Percentiles rank a stretch among this genome's conserved stretches.
Conservation (phyloP, 2,329 filamentous ascomycete species). For the Sporothrix variecibatus region DNA sequence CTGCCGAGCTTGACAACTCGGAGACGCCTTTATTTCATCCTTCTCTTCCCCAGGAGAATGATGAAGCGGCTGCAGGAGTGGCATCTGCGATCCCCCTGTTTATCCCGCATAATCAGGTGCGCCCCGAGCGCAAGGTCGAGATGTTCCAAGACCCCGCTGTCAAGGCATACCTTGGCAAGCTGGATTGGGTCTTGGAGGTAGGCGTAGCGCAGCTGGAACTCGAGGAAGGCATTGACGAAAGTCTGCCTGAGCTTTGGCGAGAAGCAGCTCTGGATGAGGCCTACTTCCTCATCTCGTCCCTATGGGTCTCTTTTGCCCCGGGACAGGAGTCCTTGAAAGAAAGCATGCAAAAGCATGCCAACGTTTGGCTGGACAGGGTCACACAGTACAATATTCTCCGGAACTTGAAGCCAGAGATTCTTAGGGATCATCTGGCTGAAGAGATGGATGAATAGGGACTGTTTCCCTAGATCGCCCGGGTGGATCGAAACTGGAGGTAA, state of each 20-base stretch:
- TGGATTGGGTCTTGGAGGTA: neutral
- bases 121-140: neutral
- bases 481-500: conserved; percentile 7
- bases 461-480: neutral
- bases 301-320: neutral
- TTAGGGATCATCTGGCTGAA: neutral
- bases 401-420: neutral
- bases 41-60: neutral
- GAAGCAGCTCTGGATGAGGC: neutral
- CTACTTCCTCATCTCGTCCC: neutral
- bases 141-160: neutral
- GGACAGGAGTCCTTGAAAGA: neutral
- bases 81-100: neutral
- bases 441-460: neutral
- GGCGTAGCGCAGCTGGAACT: neutral
- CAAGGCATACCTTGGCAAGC: neutral
- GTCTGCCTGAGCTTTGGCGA: neutral
- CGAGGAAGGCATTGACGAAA: neutral
- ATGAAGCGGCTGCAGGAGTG: neutral
- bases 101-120: neutral
- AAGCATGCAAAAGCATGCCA: neutral
- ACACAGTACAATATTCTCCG: neutral
- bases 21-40: neutral
- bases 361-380: neutral
- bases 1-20: neutral